Percentiles rank a stretch among this genome's conserved stretches.
phyloP scores from a whole-genome alignment of 2,329 filamentous ascomycete genomes.

The Lasiodiplodia sp. region DNA sequence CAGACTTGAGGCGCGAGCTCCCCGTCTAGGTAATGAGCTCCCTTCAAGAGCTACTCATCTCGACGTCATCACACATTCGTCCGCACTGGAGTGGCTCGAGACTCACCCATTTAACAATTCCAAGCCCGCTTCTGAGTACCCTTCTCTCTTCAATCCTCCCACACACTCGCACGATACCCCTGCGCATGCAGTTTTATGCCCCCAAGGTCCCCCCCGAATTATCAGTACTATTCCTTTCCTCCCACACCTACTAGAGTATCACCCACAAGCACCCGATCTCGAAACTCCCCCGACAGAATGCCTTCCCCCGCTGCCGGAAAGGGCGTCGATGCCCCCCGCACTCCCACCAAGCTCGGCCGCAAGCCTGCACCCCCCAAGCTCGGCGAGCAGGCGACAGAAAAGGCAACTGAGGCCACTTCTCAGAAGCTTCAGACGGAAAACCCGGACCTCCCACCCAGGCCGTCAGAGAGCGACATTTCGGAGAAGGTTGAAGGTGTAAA shows the following conservation, averaged over 20 bases:
- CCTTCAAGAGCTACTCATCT: conserved; percentile 20
- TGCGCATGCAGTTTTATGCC: conserved; percentile 56
- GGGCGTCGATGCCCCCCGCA: conserved; percentile 54
- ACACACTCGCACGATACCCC: conserved; percentile 34
- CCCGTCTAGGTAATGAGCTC: conserved; percentile 13
- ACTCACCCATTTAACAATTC: conserved; percentile 24
- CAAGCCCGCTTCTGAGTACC: conserved; percentile 6
- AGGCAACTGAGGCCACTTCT: conserved; percentile 10
- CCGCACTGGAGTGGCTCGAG: neutral
- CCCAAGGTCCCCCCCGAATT: conserved; percentile 55
- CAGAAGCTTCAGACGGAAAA: conserved; percentile 44
- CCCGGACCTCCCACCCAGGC: conserved; percentile 42
- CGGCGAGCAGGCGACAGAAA: conserved; percentile 41
- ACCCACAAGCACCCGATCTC: conserved; percentile 38
- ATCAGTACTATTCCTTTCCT: conserved; percentile 61
- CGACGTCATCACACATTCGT: conserved; percentile 44
- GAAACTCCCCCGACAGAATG: conserved; percentile 44
- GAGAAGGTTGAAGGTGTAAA: conserved; percentile 42
- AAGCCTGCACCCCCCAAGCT: conserved; percentile 54
- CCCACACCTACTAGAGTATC: conserved; percentile 52
- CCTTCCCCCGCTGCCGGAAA: conserved; percentile 61
- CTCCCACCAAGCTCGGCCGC: conserved; percentile 59
- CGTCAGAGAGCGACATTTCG: conserved; percentile 41
- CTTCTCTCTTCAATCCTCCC: conserved; percentile 23
- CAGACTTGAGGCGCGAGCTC: conserved; percentile 44